Evolutionary conservation across 2,329 filamentous ascomycete genomes (phyloP).

Genomic region (Ophiostoma quercus): DNA sequence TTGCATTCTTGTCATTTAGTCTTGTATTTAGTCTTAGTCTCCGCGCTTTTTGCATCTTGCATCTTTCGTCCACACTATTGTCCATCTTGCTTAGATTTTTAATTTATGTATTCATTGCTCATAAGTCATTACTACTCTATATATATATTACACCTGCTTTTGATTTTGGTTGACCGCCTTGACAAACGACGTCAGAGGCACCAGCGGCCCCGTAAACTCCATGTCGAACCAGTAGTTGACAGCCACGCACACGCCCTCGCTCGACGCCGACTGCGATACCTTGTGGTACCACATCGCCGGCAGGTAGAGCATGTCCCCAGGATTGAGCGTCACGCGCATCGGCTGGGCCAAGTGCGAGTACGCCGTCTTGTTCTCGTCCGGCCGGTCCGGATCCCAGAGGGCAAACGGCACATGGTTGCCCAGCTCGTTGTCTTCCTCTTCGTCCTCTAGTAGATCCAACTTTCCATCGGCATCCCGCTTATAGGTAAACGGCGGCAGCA

Average conservation of each 20-base stretch:
- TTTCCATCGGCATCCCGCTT: conserved; percentile 32
- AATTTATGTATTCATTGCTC: not conserved
- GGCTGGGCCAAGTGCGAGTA: conserved; percentile 58
- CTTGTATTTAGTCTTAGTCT: conserved; percentile 15
- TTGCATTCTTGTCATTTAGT: conserved; percentile 5
- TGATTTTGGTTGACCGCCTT: conserved; percentile 33
- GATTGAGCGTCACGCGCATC: conserved; percentile 60
- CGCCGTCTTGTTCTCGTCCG: conserved; percentile 44
- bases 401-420: conserved; percentile 56
- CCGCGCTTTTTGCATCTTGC: not conserved
- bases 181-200: conserved; percentile 55
- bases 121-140: not conserved
- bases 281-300: conserved; percentile 84
- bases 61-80: not conserved
- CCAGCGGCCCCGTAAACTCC: conserved; percentile 66
- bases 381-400: conserved; percentile 67
- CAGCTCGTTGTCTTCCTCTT: conserved; percentile 15
- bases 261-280: conserved; percentile 63
- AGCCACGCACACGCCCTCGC: conserved; percentile 68
- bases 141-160: not conserved
- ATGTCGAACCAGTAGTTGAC: conserved; percentile 88
- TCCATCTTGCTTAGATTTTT: not conserved
- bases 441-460: conserved; percentile 30
- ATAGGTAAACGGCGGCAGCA: conserved; percentile 56
- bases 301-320: conserved; percentile 77